A percentile compares a stretch with the other conserved stretches of the same genome.
phyloP scores from a whole-genome alignment of 2,329 filamentous ascomycete species.

The Cytospora leucostoma region DNA sequence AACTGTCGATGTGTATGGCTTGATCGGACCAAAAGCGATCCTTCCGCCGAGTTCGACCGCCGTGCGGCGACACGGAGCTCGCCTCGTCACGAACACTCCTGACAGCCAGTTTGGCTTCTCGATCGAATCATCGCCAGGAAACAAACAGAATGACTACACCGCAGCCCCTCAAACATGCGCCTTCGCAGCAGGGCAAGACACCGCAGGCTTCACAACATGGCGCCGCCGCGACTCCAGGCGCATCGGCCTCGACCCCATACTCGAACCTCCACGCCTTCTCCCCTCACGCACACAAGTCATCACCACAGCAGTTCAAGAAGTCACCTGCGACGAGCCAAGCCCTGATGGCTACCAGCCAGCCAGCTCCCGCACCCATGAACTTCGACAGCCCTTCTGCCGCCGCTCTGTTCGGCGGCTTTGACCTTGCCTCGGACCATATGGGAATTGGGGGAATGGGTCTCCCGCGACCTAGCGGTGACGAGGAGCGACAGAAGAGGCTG shows the following conservation, averaged over 20 bases:
- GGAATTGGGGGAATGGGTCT: slow-evolving; percentile 48
- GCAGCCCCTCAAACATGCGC: slow-evolving; percentile 50
- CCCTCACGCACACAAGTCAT: slow-evolving; percentile 58
- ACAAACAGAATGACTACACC: slow-evolving; percentile 48
- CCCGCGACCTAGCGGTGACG: slow-evolving; percentile 46
- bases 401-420: slow-evolving; percentile 57
- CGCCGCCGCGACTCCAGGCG: slow-evolving; percentile 61
- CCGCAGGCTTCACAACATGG: slow-evolving; percentile 49
- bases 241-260: slow-evolving; percentile 70
- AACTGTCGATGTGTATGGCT: not conserved
- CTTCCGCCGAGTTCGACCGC: not conserved
- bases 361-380: slow-evolving; percentile 41
- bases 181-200: slow-evolving; percentile 54
- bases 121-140: not conserved
- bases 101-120: not conserved
- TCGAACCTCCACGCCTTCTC: slow-evolving; percentile 57
- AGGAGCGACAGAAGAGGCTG: slow-evolving; percentile 57
- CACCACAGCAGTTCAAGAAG: slow-evolving; percentile 65
- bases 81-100: not conserved
- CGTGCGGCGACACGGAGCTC: not conserved
- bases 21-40: not conserved
- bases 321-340: slow-evolving; percentile 58
- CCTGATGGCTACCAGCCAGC: slow-evolving; percentile 42
- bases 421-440: slow-evolving; percentile 52
- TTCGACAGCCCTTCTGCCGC: slow-evolving; percentile 67